Base-by-base conservation (phyloP, 2,329 filamentous ascomycete genomes). In the Epichloe sp. region DNA sequence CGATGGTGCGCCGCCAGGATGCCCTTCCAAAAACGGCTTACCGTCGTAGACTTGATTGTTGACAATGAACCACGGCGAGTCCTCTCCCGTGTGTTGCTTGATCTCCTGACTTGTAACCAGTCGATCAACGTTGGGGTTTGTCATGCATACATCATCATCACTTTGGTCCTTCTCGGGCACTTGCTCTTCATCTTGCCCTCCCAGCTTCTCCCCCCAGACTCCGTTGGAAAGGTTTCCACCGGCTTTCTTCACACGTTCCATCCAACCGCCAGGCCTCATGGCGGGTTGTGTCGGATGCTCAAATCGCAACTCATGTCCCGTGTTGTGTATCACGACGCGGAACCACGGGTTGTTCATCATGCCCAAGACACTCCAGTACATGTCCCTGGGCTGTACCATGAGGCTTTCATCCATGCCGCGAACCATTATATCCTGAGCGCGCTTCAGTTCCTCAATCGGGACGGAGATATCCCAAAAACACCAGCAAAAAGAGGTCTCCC, bases 311-410 rank as follows among this genome's bases (percentile, higher is more conserved):
- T 62, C 67, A 43, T 61, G 53, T 0, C 73, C 74, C 53, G 90
- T 82, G 51, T 82, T 82, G 49, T 80, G 78, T 50, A 96, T 85
- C 2, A 82, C 79, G 1, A 96, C 78, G 5, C 90, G 77, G 65
- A 85, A 96, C 90, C 90, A 96, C 0, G 88, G 86, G 59, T 95
- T 95, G 68, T 95, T 95, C 90, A 96, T 95, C 90, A 96, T 96
- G 0, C 90, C 89, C 40, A 95, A 71, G 2, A 95, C 88, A 54
- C 82, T 89, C 90, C 90, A 96, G 69, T 95, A 95, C 87, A 95
- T 93, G 60, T 96, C 90, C 54, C 87, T 77, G 4, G 90, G 90
- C 63, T 95, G 88, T 0, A 87, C 72, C 66, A 86, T 87, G 79
- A 95, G 84, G 50, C 83, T 79, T 57, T 95, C 90, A 58, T 96